Evolutionary conservation across 371 early-diverging fungal genomes (phyloP).

Genomic region (Mortierella sp.): DNA sequence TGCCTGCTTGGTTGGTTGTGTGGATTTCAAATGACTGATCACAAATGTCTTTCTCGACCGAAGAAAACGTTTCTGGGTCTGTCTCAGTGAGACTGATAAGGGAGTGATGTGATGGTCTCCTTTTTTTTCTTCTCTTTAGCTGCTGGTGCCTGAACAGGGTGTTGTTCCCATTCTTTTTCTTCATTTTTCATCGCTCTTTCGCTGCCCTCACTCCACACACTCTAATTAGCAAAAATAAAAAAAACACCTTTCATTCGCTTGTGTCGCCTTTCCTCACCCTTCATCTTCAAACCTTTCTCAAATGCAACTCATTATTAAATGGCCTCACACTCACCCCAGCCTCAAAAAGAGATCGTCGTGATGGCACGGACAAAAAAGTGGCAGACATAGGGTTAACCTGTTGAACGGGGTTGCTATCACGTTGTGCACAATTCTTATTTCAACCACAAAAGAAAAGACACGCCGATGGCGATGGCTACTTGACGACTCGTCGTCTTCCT

Average conservation of each 20-base stretch:
- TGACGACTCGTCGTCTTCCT: background rate
- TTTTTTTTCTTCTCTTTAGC: too few species aligned
- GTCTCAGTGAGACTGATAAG: background rate
- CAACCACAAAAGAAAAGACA: background rate
- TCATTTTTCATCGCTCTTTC: background rate
- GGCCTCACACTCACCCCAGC: background rate
- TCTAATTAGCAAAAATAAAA: too few species aligned
- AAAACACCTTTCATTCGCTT: background rate
- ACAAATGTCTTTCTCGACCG: background rate
- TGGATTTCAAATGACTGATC: conserved; percentile 11
- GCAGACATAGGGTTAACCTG: background rate
- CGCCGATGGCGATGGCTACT: background rate
- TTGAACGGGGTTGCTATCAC: background rate
- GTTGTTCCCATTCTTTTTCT: background rate
- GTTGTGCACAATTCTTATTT: background rate
- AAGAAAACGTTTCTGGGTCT: too few species aligned
- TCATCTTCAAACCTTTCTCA: background rate
- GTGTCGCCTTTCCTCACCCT: background rate
- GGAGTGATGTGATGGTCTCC: background rate
- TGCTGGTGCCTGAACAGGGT: too few species aligned
- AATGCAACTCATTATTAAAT: background rate
- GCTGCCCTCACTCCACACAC: too few species aligned
- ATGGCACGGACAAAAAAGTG: background rate
- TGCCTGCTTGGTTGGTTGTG: background rate
- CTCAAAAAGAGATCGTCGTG: background rate